These are phyloP conservation scores for Talaromyces amestolkiae DNA, from an alignment of 2,329 filamentous ascomycete genomes.

Conservation along the genomic window DNA sequence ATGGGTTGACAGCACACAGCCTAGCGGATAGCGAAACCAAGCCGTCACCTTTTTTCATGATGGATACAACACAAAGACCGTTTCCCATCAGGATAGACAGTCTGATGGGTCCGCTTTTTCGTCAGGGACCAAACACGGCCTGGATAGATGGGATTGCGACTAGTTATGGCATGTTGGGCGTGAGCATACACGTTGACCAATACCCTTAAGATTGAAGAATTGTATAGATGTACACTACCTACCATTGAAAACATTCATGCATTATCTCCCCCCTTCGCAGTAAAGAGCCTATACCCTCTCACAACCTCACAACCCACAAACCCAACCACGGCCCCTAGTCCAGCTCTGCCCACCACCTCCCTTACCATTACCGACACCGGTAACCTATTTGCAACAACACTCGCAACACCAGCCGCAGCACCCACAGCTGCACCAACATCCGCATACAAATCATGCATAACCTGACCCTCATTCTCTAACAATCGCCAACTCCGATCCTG, in stretches of 20 bases:
- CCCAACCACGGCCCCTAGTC: background rate
- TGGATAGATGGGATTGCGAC: constrained; percentile 21
- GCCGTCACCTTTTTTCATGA: background rate
- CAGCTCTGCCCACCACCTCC: background rate
- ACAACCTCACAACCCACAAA: constrained; percentile 1
- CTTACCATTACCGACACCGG: background rate
- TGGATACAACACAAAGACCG: background rate
- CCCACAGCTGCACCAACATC: background rate
- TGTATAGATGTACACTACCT: background rate
- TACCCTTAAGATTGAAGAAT: background rate
- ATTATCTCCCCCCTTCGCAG: background rate
- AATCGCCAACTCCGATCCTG: constrained; percentile 62
- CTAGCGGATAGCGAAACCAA: background rate
- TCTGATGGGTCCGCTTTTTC: constrained; percentile 6
- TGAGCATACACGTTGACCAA: constrained; percentile 3
- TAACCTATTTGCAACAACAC: background rate
- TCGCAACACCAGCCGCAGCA: background rate
- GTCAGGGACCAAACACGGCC: constrained; percentile 4
- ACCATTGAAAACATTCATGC: background rate
- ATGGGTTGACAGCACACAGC: background rate
- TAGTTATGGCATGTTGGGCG: constrained; percentile 22
- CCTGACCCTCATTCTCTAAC: constrained; percentile 57
- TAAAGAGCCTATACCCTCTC: background rate
- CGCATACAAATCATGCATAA: constrained; percentile 24
- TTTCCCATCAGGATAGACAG: constrained; percentile 11